Percentiles rank a stretch among this genome's conserved stretches.
Conservation (phyloP, 1,139 yeast genomes). For the Lipomyces yarrowii region DNA sequence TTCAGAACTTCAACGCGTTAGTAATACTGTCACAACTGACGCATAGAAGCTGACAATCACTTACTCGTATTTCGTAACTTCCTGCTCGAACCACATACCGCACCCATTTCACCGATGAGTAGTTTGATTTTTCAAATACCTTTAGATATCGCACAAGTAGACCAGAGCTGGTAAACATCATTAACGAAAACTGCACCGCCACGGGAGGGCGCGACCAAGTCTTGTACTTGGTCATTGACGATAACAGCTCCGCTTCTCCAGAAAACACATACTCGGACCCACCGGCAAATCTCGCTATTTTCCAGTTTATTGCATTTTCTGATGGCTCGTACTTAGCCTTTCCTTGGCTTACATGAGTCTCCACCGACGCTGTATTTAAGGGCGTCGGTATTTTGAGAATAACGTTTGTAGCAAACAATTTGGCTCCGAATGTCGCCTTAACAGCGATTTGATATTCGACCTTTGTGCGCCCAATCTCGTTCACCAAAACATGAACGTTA, state of each 20-base stretch:
- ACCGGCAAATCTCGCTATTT: constrained; percentile 67
- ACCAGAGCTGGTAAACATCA: constrained; percentile 82
- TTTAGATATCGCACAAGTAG: constrained; percentile 71
- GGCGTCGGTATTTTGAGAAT: constrained; percentile 71
- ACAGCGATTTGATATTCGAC: constrained; percentile 62
- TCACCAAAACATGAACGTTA: constrained; percentile 62
- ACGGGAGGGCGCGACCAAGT: constrained; percentile 80
- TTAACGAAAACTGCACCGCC: constrained; percentile 64
- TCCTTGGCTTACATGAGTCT: constrained; percentile 55
- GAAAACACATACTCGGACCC: constrained; percentile 61
- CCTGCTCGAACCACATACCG: constrained; percentile 76
- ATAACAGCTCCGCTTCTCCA: constrained; percentile 53
- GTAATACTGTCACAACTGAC: background rate
- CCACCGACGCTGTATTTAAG: constrained; percentile 54
- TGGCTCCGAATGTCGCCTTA: constrained; percentile 63
- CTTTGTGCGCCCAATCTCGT: constrained; percentile 53
- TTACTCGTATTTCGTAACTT: constrained; percentile 60
- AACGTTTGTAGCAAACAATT: constrained; percentile 67
- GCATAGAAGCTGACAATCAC: background rate
- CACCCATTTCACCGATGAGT: constrained; percentile 85
- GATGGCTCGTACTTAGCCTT: constrained; percentile 69
- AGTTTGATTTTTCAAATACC: constrained; percentile 65
- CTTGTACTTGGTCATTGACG: constrained; percentile 41
- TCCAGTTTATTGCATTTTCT: constrained; percentile 70
- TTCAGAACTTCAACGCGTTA: constrained; percentile 1